These are phyloP conservation scores for Brassica nigra DNA, from an alignment of 345 rosid genomes.

Conservation along the genomic window DNA sequence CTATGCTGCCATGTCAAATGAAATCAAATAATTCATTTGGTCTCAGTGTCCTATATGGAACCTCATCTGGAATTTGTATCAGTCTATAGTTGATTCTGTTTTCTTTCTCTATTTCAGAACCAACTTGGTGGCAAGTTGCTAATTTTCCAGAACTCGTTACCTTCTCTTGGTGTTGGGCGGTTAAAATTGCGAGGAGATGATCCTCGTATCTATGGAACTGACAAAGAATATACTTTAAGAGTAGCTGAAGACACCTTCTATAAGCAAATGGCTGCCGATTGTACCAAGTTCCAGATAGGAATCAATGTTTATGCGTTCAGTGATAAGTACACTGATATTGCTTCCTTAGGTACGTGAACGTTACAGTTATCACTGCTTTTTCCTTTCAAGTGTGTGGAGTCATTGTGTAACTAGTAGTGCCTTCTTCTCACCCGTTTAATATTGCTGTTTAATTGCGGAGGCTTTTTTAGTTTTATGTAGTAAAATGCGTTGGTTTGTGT, in stretches of 20 bases:
- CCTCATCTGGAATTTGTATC: constrained; percentile 6
- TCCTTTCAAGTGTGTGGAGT: constrained; percentile 12
- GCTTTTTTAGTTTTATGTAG: constrained; percentile 6
- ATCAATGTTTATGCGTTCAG: constrained; percentile 87
- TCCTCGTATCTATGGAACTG: constrained; percentile 92
- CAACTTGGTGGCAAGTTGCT: constrained; percentile 95
- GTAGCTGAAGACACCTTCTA: constrained; percentile 91
- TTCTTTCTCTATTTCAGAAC: constrained; percentile 52
- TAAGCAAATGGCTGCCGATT: constrained; percentile 99
- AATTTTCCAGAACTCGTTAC: constrained; percentile 88
- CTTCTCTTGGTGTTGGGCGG: constrained; percentile 94
- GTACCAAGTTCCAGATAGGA: constrained; percentile 93
- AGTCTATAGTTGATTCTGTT: constrained; percentile 27
- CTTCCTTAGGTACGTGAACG: constrained; percentile 78
- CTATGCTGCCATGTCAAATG: constrained; percentile 20
- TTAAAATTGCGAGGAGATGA: constrained; percentile 97
- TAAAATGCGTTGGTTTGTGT: constrained; percentile 20
- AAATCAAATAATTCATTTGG: not conserved
- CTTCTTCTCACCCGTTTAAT: not conserved
- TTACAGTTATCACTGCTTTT: constrained; percentile 5
- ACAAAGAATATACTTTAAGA: constrained; percentile 81
- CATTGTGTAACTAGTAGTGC: constrained; percentile 7
- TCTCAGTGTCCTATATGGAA: not conserved
- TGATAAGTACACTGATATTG: constrained; percentile 91
- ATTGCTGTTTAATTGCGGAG: constrained; percentile 7